Percentiles rank a stretch among this genome's conserved stretches.
phyloP scores from a whole-genome alignment of 2,329 filamentous ascomycete species.

The Exophiala dermatitidis region DNA sequence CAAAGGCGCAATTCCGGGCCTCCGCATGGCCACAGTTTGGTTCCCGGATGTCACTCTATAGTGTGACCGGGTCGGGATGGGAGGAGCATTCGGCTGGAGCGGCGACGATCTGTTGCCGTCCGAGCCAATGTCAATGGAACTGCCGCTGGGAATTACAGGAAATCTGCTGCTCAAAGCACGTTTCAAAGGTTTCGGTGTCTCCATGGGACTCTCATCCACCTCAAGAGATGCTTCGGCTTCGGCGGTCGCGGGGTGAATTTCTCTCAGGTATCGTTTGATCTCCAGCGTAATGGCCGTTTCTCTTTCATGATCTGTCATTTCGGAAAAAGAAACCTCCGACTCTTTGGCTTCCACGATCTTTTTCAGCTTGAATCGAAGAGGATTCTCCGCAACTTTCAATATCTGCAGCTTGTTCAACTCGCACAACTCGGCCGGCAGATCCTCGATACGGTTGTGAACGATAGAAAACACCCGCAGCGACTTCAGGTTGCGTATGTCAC shows the following conservation, averaged over 20 bases:
- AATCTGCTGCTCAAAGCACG: slow-evolving; percentile 51
- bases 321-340: slow-evolving; percentile 52
- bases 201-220: slow-evolving; percentile 61
- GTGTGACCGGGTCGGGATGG: slow-evolving; percentile 73
- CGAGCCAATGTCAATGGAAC: slow-evolving; percentile 39
- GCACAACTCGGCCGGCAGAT: slow-evolving; percentile 73
- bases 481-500: slow-evolving; percentile 69
- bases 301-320: slow-evolving; percentile 52
- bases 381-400: slow-evolving; percentile 83
- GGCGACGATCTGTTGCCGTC: slow-evolving; percentile 22
- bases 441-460: slow-evolving; percentile 77
- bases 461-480: slow-evolving; percentile 86
- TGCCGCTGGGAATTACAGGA: slow-evolving; percentile 59
- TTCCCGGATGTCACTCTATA: slow-evolving; percentile 50
- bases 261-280: slow-evolving; percentile 52
- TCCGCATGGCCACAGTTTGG: slow-evolving; percentile 47
- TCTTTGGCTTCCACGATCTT: slow-evolving; percentile 61
- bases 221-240: slow-evolving; percentile 44
- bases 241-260: slow-evolving; percentile 35
- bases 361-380: slow-evolving; percentile 69
- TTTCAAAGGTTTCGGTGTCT: slow-evolving; percentile 66
- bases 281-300: slow-evolving; percentile 54
- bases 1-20: slow-evolving; percentile 64
- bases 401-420: slow-evolving; percentile 87
- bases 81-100: slow-evolving; percentile 52